phyloP scores from a whole-genome alignment of 192 early-diverging fungal genomes.

The Umbelopsis sp. region DNA sequence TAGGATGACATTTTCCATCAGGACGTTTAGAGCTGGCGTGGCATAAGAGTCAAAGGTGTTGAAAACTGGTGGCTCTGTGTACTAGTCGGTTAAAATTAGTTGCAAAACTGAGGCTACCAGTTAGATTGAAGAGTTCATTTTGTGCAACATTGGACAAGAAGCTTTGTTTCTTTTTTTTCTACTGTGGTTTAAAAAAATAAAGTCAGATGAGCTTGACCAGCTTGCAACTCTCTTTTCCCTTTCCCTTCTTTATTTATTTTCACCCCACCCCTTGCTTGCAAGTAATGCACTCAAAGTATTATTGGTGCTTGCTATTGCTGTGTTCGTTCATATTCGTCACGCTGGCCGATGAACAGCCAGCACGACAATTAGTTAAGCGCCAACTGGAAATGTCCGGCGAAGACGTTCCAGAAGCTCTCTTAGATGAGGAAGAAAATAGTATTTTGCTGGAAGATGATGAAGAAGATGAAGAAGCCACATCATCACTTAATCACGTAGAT shows the following conservation, averaged over 20 bases:
- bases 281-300: conserved; percentile 4
- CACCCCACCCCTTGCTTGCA: background rate
- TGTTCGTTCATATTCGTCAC: conserved; percentile 5
- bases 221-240: too few relatives aligned
- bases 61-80: too few relatives aligned
- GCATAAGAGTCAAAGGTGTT: background rate
- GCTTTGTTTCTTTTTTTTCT: conserved; percentile 4
- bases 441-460: conserved; percentile 8
- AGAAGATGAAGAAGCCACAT: conserved; percentile 18
- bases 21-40: background rate
- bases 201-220: too few relatives aligned
- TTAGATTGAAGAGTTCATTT: background rate
- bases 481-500: conserved; percentile 14
- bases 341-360: background rate
- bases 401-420: background rate
- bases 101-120: too few relatives aligned
- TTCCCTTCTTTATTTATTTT: background rate
- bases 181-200: background rate
- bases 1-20: background rate
- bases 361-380: background rate
- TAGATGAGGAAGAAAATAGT: conserved; percentile 15
- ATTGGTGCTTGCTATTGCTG: background rate
- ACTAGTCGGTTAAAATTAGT: too few relatives aligned
- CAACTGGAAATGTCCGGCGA: background rate
- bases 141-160: background rate